phyloP scores from a whole-genome alignment of 2,329 filamentous ascomycete species.

The Teratosphaeria gauchensis region DNA sequence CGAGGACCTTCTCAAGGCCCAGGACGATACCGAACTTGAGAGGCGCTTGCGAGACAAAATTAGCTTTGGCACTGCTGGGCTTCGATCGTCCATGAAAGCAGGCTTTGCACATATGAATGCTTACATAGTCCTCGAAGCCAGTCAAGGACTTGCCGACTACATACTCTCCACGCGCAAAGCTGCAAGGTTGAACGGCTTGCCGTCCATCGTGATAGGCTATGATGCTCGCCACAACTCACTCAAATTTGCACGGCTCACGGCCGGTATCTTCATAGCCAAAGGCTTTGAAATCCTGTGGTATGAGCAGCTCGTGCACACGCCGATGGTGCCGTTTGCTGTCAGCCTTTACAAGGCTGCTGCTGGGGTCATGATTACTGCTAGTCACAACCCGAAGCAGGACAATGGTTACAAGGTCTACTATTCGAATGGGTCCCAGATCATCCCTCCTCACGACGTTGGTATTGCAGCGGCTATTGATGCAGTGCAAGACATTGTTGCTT shows the following conservation, averaged over 20 bases:
- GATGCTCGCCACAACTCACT: conserved; percentile 55
- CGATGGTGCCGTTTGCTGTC: conserved; percentile 53
- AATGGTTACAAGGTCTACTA: conserved; percentile 63
- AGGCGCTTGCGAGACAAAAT: conserved; percentile 46
- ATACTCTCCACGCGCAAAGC: conserved; percentile 35
- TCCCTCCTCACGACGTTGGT: conserved; percentile 50
- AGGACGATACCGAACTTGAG: conserved; percentile 41
- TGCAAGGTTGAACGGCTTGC: background rate
- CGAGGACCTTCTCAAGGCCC: conserved; percentile 36
- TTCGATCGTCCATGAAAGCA: conserved; percentile 56
- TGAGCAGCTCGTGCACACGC: conserved; percentile 47
- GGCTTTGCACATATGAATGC: conserved; percentile 45
- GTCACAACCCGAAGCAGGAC: conserved; percentile 54
- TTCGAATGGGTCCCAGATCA: conserved; percentile 56
- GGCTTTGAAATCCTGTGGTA: conserved; percentile 52
- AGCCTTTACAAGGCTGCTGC: conserved; percentile 44
- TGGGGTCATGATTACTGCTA: conserved; percentile 58
- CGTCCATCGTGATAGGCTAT: conserved; percentile 50
- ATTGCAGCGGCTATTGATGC: conserved; percentile 48
- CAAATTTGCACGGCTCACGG: conserved; percentile 51
- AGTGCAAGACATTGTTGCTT: conserved; percentile 44
- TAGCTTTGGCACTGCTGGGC: conserved; percentile 53
- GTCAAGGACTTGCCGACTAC: conserved; percentile 55
- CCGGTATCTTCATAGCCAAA: conserved; percentile 49
- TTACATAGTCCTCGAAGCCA: conserved; percentile 41